These are phyloP conservation scores for Butyriboletus appendiculatus DNA, from an alignment of 1,284 basidiomycete genomes.

Conservation along the genomic window DNA sequence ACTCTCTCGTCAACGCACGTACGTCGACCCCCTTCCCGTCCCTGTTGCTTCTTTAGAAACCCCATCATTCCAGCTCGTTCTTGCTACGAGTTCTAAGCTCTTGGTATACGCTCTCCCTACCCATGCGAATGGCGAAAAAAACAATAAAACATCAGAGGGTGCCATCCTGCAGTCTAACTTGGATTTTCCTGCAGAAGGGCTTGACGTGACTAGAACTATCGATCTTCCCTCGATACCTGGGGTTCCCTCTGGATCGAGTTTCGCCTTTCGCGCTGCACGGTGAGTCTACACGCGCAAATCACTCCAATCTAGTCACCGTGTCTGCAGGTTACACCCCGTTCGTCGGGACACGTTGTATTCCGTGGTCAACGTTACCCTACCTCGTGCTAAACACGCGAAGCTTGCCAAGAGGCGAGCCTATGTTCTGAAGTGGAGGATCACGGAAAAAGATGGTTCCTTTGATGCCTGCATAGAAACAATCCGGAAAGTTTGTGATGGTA, in stretches of 20 bases:
- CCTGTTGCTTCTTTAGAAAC: slow-evolving; percentile 4
- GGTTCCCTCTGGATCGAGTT: slow-evolving; percentile 46
- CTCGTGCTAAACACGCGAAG: slow-evolving; percentile 55
- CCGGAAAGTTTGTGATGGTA: slow-evolving; percentile 72
- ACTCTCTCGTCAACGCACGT: slow-evolving; percentile 58
- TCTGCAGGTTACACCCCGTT: slow-evolving; percentile 59
- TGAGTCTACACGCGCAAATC: slow-evolving; percentile 33
- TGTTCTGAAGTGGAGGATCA: slow-evolving; percentile 64
- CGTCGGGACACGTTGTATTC: slow-evolving; percentile 64
- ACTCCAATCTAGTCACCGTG: slow-evolving; percentile 19
- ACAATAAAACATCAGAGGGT: slow-evolving; percentile 39
- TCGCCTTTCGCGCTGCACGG: slow-evolving; percentile 74
- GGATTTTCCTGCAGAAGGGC: slow-evolving; percentile 25
- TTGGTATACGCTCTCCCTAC: slow-evolving; percentile 56
- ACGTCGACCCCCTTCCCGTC: slow-evolving; percentile 21
- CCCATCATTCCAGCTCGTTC: slow-evolving; percentile 49
- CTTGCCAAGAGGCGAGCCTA: slow-evolving; percentile 57
- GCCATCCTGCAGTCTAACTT: slow-evolving; percentile 27
- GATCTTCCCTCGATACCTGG: slow-evolving; percentile 55
- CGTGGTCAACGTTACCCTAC: slow-evolving; percentile 69
- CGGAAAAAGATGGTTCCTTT: slow-evolving; percentile 42
- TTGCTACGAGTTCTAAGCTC: slow-evolving; percentile 64
- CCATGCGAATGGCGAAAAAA: slow-evolving; percentile 4
- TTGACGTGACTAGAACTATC: slow-evolving; percentile 53
- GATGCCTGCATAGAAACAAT: slow-evolving; percentile 44